Evolutionary conservation across 768 basidiomycete species (phyloP), one percentile per base, ranked within the genome.

Genomic region (Neoboletus magnificus): DNA sequence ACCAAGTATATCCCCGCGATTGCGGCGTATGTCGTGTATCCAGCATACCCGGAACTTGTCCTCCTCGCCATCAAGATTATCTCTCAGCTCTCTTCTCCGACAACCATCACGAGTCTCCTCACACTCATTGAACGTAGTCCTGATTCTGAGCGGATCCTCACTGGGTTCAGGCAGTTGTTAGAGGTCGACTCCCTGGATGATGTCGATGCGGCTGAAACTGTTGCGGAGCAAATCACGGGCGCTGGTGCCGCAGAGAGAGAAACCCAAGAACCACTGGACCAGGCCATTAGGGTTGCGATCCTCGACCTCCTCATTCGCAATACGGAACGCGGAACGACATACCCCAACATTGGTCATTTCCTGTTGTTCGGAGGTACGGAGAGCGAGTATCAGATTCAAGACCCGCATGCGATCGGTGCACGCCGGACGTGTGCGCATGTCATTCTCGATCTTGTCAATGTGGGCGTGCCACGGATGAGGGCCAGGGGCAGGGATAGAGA

Each of bases 341-440:
- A 84, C 61, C 93, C 94, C 7, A 97, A 94, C 62, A 65, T 96
- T 20, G 89, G 89, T 0, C 94, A 97, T 71, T 90, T 91, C 73
- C 74, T 98, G 12, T 79, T 97, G 22, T 91, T 95, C 63, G 89
- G 90, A 22, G 75, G 79, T 4, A 69, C 77, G 2, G 77, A 77
- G n/a, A 73, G 74, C 9, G 82, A 86, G 29, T 77, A 86, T 53
- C 81, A 82, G 53, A 85, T 92, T 30, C 85, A 90, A 62, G 89
- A 91, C 65, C 90, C 90, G 2, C 83, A 84, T 63, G 89, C 89
- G 6, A 77, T 89, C 2, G 85, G 85, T 35, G 82, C 85, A 3
- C 80, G 78, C 25, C 76, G 78, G 42, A 88, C 91, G 8, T 89
- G 86, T 55, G 79, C 92, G 5, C 93, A 97, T 64, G 81, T 90